Evolutionary conservation across 345 rosid genomes (phyloP).

Genomic region (Citrus glauca): DNA sequence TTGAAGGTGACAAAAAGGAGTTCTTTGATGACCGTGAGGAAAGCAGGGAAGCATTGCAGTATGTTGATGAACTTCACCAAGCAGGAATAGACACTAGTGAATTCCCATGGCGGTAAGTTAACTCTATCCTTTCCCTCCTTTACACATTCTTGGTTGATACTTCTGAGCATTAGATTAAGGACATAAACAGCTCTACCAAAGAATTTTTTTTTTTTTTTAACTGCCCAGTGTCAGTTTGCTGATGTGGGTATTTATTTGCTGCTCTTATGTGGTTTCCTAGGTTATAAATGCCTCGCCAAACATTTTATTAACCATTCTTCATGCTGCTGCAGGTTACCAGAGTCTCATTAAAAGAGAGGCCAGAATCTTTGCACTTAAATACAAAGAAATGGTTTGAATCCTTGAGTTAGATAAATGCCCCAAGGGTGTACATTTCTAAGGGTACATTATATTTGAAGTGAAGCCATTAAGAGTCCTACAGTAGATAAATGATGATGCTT

Average conservation of each 20-base stretch:
- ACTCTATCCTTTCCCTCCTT: not conserved
- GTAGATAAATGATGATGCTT: not conserved
- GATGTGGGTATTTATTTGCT: not conserved
- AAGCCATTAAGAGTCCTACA: not conserved
- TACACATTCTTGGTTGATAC: not conserved
- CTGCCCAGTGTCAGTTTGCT: not conserved
- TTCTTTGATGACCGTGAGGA: conserved; percentile 88
- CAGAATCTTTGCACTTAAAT: not conserved
- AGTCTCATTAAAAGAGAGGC: conserved; percentile 54
- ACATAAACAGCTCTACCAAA: not conserved
- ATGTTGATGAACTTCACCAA: conserved; percentile 92
- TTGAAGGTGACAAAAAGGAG: conserved; percentile 84
- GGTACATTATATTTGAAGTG: conserved; percentile 1
- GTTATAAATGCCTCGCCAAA: not conserved
- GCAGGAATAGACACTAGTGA: conserved; percentile 98
- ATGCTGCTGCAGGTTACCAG: conserved; percentile 67
- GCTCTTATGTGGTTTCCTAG: not conserved
- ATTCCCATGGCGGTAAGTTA: conserved; percentile 93
- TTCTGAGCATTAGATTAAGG: not conserved
- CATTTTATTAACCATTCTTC: not conserved
- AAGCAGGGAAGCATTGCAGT: conserved; percentile 90
- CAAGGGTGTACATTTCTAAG: not conserved
- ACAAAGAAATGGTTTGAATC: conserved; percentile 2
- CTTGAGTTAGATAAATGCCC: conserved; percentile 1
- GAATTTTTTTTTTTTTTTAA: not conserved